Evolutionary conservation across 257 asterid species (phyloP).

Genomic region (Nyctanthes arbortristis): DNA sequence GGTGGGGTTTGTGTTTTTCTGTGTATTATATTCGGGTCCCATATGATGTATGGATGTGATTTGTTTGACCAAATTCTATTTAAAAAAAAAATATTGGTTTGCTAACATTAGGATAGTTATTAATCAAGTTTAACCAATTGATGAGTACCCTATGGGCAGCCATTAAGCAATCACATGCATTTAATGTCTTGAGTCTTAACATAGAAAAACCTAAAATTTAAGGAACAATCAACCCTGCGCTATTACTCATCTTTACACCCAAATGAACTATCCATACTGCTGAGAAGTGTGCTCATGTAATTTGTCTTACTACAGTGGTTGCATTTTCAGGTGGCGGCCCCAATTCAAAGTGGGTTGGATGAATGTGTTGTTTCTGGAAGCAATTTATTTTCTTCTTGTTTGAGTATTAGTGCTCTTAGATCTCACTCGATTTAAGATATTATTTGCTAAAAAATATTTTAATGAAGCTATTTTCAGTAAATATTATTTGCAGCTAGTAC

Average conservation of each 20-base stretch:
- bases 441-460: too few relatives aligned
- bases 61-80: too few relatives aligned
- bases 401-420: too few relatives aligned
- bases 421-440: background rate
- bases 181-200: background rate
- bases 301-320: background rate
- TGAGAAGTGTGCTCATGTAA: too few relatives aligned
- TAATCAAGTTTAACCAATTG: too few relatives aligned
- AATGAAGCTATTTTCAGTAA: background rate
- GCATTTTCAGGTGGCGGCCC: background rate
- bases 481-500: background rate
- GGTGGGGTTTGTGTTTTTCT: too few relatives aligned
- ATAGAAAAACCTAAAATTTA: background rate
- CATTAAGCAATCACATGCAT: background rate
- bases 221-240: background rate
- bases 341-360: background rate
- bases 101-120: too few relatives aligned
- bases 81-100: too few relatives aligned
- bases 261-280: too few relatives aligned
- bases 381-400: background rate
- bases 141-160: background rate
- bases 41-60: too few relatives aligned
- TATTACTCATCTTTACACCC: background rate
- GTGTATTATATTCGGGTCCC: too few relatives aligned
- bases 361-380: background rate